A percentile compares a stretch with the other conserved stretches of the same genome.
Evolutionary conservation across 1,284 basidiomycete genomes (phyloP).

Genomic region (Irpex rosettiformis): DNA sequence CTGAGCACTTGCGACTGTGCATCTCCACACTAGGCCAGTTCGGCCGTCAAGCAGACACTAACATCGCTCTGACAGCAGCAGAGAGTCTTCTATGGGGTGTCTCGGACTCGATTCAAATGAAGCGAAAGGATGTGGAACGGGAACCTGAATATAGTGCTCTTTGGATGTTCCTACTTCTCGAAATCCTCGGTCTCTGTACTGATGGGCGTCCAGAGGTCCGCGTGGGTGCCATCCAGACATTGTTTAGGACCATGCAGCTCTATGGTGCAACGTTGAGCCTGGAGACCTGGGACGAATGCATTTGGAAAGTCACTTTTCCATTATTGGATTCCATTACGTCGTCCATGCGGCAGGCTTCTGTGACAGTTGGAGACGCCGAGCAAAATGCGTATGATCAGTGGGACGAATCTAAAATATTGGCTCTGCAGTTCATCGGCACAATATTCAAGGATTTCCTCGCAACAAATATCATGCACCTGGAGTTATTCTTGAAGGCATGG

Average conservation of each 20-base stretch:
- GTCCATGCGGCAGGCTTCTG: conserved; percentile 41
- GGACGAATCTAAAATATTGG: conserved; percentile 88
- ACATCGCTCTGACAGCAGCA: conserved; percentile 91
- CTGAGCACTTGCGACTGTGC: conserved; percentile 80
- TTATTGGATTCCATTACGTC: conserved; percentile 72
- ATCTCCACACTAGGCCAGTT: conserved; percentile 90
- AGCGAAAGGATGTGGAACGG: conserved; percentile 62
- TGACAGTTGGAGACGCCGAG: conserved; percentile 12
- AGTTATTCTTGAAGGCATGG: conserved; percentile 71
- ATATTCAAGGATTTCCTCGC: conserved; percentile 81
- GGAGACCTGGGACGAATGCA: conserved; percentile 83
- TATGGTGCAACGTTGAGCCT: conserved; percentile 82
- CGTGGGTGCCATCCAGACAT: conserved; percentile 90
- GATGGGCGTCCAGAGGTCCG: conserved; percentile 87
- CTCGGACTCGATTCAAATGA: conserved; percentile 86
- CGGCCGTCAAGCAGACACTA: conserved; percentile 89
- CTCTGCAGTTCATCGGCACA: conserved; percentile 79
- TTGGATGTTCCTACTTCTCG: conserved; percentile 90
- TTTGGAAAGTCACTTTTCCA: conserved; percentile 89
- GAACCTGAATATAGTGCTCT: conserved; percentile 75
- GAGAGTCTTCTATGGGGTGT: conserved; percentile 91
- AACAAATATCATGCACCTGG: conserved; percentile 68
- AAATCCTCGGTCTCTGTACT: conserved; percentile 79
- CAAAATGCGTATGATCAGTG: conserved; percentile 42
- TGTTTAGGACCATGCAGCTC: conserved; percentile 91